A percentile compares a stretch with the other conserved stretches of the same genome.
phyloP scores from a whole-genome alignment of 768 basidiomycete species.

The Exidia glandulosa region DNA sequence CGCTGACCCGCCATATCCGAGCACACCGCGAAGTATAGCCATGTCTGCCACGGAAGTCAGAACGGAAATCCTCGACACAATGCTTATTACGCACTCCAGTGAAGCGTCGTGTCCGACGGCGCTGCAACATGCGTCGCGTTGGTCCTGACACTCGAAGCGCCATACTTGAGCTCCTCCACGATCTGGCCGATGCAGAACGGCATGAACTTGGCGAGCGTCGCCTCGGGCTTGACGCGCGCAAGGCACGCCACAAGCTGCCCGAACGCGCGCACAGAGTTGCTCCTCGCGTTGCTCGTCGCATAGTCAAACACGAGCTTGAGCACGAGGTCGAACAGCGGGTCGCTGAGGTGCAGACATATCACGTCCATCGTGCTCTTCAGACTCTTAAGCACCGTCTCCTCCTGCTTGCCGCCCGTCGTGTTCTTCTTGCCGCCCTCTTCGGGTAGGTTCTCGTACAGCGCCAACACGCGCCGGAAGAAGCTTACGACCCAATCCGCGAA shows the following conservation, averaged over 20 bases:
- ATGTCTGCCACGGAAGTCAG: constrained; percentile 38
- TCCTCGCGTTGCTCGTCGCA: constrained; percentile 77
- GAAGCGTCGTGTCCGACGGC: constrained; percentile 79
- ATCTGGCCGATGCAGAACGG: constrained; percentile 69
- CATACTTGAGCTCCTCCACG: constrained; percentile 75
- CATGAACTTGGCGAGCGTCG: constrained; percentile 70
- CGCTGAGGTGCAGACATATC: constrained; percentile 68
- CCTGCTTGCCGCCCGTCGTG: constrained; percentile 75
- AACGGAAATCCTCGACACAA: background rate
- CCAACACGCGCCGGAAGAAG: constrained; percentile 65
- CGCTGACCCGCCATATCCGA: constrained; percentile 58
- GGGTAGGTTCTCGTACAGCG: constrained; percentile 84
- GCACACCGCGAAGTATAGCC: constrained; percentile 69
- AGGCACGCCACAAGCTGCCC: constrained; percentile 81
- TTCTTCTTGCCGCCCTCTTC: constrained; percentile 88
- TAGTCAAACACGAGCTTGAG: constrained; percentile 80
- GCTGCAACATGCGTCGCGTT: constrained; percentile 64
- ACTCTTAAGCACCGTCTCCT: constrained; percentile 65
- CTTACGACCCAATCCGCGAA: constrained; percentile 84
- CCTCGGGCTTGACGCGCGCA: constrained; percentile 63
- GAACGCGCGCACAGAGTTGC: constrained; percentile 85
- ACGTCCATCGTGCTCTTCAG: constrained; percentile 74
- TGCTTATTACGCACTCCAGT: constrained; percentile 62
- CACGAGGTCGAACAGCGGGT: constrained; percentile 71
- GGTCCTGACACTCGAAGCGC: constrained; percentile 77